A percentile compares a stretch with the other conserved stretches of the same genome.
Conservation (phyloP, 441 rosid genomes). For the Populus hybrid region DNA sequence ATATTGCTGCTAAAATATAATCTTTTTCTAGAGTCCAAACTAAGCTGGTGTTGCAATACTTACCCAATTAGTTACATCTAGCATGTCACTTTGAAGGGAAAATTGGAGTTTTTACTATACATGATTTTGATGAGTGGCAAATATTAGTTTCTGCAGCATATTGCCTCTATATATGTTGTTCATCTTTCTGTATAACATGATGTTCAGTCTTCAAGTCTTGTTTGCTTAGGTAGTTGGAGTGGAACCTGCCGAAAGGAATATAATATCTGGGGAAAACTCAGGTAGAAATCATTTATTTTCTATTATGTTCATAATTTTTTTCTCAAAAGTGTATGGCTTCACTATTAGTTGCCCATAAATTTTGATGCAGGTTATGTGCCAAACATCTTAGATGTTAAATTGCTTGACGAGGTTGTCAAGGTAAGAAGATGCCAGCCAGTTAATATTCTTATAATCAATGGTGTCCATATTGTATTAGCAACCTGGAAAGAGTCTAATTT, state of each 20-base stretch:
- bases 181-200: conserved; percentile 3
- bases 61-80: not conserved
- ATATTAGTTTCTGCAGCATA: not conserved
- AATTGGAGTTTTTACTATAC: not conserved
- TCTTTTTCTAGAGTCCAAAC: not conserved
- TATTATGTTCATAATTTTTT: conserved; percentile 9
- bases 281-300: conserved; percentile 37
- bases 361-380: conserved; percentile 65
- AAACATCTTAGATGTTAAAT: conserved; percentile 69
- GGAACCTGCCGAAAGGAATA: conserved; percentile 91
- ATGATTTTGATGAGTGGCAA: not conserved
- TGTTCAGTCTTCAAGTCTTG: conserved; percentile 9
- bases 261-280: conserved; percentile 76
- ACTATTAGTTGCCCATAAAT: conserved; percentile 12
- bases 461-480: not conserved
- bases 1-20: not conserved
- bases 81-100: not conserved
- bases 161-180: not conserved
- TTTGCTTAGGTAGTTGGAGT: conserved; percentile 72
- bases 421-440: conserved; percentile 24
- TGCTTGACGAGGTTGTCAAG: conserved; percentile 89
- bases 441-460: not conserved
- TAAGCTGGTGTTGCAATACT: not conserved
- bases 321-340: conserved; percentile 5
- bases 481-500: not conserved